Conservation (phyloP, 495 filamentous ascomycete species). For the Tuber microsphaerosporum region DNA sequence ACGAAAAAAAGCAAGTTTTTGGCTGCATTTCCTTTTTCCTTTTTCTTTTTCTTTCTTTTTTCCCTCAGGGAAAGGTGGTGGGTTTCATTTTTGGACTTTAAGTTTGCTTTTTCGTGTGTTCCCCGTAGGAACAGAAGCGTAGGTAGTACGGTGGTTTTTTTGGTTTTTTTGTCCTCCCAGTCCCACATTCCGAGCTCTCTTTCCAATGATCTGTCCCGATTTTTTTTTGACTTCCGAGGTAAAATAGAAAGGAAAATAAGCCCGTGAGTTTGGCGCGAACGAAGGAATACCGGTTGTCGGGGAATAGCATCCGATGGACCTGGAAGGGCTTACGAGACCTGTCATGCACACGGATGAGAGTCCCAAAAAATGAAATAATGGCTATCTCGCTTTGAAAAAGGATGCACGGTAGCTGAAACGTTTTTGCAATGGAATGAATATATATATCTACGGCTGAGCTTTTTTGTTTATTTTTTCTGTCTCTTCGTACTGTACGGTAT, state of each 20-base stretch:
- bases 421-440: not conserved
- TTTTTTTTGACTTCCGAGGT: not conserved
- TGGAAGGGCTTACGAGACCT: not conserved
- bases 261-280: not conserved
- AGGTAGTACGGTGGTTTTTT: not conserved
- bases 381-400: slow-evolving; percentile 2
- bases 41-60: not conserved
- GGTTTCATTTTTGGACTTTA: not conserved
- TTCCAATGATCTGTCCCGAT: not conserved
- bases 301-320: not conserved
- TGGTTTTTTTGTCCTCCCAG: not conserved
- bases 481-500: not conserved
- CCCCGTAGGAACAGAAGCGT: not conserved
- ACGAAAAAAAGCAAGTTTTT: not conserved
- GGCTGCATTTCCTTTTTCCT: not conserved
- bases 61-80: not conserved
- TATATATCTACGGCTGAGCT: slow-evolving; percentile 4
- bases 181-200: not conserved
- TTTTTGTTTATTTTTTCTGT: not conserved
- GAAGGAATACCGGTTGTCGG: not conserved
- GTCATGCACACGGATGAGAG: not conserved
- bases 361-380: not conserved
- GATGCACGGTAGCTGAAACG: not conserved
- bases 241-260: not conserved
- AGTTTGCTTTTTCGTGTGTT: not conserved